These are phyloP conservation scores for Ochetophila trinervis DNA, from an alignment of 306 rosid species.

Conservation along the genomic window DNA sequence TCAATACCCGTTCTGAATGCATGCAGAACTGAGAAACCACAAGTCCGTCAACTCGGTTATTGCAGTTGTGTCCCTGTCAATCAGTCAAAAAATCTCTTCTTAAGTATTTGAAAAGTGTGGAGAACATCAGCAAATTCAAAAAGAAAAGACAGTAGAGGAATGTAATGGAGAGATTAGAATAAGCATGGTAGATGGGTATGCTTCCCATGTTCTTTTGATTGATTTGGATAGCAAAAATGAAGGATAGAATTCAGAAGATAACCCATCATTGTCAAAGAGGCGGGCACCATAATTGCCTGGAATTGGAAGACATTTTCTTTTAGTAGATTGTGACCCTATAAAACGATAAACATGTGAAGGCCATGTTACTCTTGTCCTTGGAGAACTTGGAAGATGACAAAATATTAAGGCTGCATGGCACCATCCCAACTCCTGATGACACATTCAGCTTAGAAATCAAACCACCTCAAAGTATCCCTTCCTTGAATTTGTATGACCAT, in stretches of 20 bases:
- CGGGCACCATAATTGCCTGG: conserved; percentile 25
- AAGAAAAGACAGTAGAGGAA: not conserved
- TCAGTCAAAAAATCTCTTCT: not conserved
- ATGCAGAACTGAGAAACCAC: not conserved
- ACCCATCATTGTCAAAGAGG: conserved; percentile 34
- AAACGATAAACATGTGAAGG: conserved; percentile 43
- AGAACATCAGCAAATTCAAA: not conserved
- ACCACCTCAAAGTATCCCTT: conserved; percentile 11
- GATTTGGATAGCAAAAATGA: conserved; percentile 20
- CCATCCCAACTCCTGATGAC: conserved; percentile 3
- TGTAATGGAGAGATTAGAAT: not conserved
- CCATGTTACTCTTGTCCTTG: conserved; percentile 60
- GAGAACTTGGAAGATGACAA: conserved; percentile 28
- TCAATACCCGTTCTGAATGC: conserved; percentile 11
- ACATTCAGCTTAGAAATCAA: conserved; percentile 18
- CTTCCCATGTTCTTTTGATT: conserved; percentile 25
- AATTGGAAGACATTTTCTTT: conserved; percentile 18
- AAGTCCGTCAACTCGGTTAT: not conserved
- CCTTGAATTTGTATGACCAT: conserved; percentile 16
- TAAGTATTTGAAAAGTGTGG: not conserved
- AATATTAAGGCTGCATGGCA: conserved; percentile 24
- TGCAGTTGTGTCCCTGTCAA: not conserved
- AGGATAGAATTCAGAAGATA: conserved; percentile 24
- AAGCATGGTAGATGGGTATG: conserved; percentile 8
- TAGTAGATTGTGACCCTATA: conserved; percentile 26